Percentiles rank a stretch among this genome's conserved stretches.
Evolutionary conservation across 2,329 filamentous ascomycete genomes (phyloP).

Genomic region (Cercospora nicotianae): DNA sequence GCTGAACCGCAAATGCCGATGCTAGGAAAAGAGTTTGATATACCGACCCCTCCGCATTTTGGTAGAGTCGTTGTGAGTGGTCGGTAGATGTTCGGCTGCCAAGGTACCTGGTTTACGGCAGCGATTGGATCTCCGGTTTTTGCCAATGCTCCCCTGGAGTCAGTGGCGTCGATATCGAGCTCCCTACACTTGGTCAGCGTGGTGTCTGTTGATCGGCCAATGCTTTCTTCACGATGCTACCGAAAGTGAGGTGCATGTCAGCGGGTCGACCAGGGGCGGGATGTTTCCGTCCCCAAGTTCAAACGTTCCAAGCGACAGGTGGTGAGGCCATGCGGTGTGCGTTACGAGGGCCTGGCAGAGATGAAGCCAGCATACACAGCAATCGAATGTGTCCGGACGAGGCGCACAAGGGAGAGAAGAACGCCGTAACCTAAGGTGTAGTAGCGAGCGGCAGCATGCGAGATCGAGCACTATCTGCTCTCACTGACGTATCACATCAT

Average conservation of each 20-base stretch:
- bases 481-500: not conserved
- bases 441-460: not conserved
- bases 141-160: not conserved
- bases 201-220: conserved; percentile 1
- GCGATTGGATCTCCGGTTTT: not conserved
- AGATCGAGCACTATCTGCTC: not conserved
- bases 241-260: not conserved
- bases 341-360: not conserved
- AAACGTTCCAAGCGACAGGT: not conserved
- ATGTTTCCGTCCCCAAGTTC: not conserved
- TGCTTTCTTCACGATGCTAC: not conserved
- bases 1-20: not conserved
- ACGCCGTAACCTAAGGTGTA: not conserved
- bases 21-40: conserved; percentile 8
- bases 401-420: not conserved
- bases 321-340: not conserved
- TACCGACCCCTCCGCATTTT: not conserved
- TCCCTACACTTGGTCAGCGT: conserved; percentile 1
- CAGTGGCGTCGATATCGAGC: not conserved
- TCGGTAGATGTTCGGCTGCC: conserved; percentile 11
- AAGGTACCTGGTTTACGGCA: not conserved
- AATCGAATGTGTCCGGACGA: not conserved
- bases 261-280: not conserved
- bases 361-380: not conserved
- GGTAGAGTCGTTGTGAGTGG: not conserved